A percentile compares a stretch with the other conserved stretches of the same genome.
phyloP scores from a whole-genome alignment of 2,329 filamentous ascomycete species.

The Pestalotiopsis fici region DNA sequence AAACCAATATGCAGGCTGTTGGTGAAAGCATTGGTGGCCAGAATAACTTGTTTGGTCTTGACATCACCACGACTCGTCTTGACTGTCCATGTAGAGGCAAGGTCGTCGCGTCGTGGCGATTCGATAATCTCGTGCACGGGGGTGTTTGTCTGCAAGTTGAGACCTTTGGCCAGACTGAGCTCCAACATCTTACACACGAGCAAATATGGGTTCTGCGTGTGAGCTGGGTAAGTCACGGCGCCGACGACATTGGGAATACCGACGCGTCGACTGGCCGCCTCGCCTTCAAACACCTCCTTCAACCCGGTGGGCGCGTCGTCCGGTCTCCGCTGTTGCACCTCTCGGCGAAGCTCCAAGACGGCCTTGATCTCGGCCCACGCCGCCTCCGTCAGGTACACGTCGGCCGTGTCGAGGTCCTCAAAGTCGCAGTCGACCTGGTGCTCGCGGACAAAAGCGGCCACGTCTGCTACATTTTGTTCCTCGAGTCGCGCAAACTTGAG shows the following conservation, averaged over 20 bases:
- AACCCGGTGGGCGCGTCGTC: neutral
- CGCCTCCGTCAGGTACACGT: conserved; percentile 18
- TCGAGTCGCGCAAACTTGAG: conserved; percentile 23
- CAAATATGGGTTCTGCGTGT: conserved; percentile 19
- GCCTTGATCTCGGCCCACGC: conserved; percentile 6
- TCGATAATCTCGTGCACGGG: conserved; percentile 29
- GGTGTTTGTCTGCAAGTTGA: conserved; percentile 44
- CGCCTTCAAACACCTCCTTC: conserved; percentile 15
- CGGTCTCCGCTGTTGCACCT: conserved; percentile 5
- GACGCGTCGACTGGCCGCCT: conserved; percentile 15
- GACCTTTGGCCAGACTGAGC: conserved; percentile 8
- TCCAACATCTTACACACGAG: conserved; percentile 11
- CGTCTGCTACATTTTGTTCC: conserved; percentile 19
- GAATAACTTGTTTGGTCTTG: conserved; percentile 39
- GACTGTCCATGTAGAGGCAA: conserved; percentile 32
- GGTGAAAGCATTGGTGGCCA: conserved; percentile 54
- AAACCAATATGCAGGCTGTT: conserved; percentile 38
- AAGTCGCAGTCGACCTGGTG: conserved; percentile 21
- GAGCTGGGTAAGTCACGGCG: conserved; percentile 18
- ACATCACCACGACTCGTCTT: conserved; percentile 41
- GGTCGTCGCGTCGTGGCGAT: conserved; percentile 6
- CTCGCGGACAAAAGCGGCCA: conserved; percentile 17
- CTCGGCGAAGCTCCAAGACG: neutral
- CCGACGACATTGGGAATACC: conserved; percentile 18
- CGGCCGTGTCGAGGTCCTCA: conserved; percentile 19